phyloP scores from a whole-genome alignment of 371 early-diverging fungal species.

The Phascolomyces articulosus region DNA sequence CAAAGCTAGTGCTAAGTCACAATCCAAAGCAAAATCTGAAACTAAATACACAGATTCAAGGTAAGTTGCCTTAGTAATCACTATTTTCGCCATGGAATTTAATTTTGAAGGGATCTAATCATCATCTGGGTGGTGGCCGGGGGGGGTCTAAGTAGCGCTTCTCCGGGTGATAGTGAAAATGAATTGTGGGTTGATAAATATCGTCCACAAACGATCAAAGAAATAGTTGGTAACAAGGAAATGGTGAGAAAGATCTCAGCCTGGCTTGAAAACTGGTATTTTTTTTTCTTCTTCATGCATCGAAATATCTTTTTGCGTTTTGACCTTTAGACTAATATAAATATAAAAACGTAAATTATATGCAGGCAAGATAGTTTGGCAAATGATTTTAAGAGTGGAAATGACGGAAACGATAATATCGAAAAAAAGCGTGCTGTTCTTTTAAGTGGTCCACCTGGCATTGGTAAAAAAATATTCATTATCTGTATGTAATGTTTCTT shows the following conservation, averaged over 20 bases:
- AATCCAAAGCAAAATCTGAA: background rate
- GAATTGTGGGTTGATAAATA: constrained; percentile 98
- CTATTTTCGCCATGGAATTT: constrained; percentile 6
- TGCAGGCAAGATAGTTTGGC: constrained; percentile 32
- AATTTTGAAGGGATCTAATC: background rate
- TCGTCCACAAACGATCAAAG: constrained; percentile 79
- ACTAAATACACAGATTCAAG: too few species aligned
- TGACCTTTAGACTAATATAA: too few species aligned
- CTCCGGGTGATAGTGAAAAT: background rate
- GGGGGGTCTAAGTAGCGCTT: too few species aligned
- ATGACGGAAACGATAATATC: constrained; percentile 22
- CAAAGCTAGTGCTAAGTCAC: constrained; percentile 9
- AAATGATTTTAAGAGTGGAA: constrained; percentile 12
- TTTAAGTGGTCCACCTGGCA: constrained; percentile 98
- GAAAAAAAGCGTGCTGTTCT: constrained; percentile 72
- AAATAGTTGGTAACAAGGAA: constrained; percentile 94
- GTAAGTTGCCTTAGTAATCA: too few species aligned
- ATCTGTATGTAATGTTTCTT: background rate
- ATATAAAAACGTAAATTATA: background rate
- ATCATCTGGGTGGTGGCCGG: background rate
- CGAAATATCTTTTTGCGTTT: too few species aligned
- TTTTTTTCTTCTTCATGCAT: too few species aligned
- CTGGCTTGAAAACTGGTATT: constrained; percentile 80
- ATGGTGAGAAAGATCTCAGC: constrained; percentile 66
- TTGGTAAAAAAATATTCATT: constrained; percentile 61